Conservation (phyloP, 2,329 filamentous ascomycete genomes). For the Trichothecium sympodiale region DNA sequence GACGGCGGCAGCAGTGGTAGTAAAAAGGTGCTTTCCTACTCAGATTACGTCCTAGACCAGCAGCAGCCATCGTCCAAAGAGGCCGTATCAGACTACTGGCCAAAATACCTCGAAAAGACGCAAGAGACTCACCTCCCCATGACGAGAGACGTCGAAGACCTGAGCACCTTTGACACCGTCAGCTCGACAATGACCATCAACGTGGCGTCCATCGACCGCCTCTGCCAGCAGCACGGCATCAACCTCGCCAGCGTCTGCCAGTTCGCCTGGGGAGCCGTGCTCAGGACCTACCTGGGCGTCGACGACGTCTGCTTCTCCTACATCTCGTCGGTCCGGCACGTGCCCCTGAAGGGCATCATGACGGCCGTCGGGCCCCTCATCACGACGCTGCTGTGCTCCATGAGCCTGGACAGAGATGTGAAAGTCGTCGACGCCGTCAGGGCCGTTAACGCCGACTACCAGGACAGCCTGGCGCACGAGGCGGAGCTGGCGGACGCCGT, state of each 20-base stretch:
- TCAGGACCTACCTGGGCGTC: constrained; percentile 1
- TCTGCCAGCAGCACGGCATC: constrained; percentile 4
- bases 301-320: constrained; percentile 5
- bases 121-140: constrained; percentile 3
- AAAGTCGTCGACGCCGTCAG: constrained; percentile 4
- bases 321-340: constrained; percentile 4
- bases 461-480: constrained; percentile 4
- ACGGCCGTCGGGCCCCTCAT: constrained; percentile 5
- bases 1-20: neutral
- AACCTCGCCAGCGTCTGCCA: constrained; percentile 4
- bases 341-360: constrained; percentile 5
- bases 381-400: constrained; percentile 5
- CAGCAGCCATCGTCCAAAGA: neutral
- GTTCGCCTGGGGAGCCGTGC: constrained; percentile 5
- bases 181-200: constrained; percentile 3
- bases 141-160: constrained; percentile 1
- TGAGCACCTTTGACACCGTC: constrained; percentile 2
- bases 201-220: constrained; percentile 4
- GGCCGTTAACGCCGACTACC: constrained; percentile 3
- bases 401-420: constrained; percentile 3
- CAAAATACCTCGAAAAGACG: constrained; percentile 3
- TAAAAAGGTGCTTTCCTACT: constrained; percentile 3
- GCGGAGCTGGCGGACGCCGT: constrained; percentile 2
- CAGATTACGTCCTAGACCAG: constrained; percentile 2
- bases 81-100: constrained; percentile 4